Conservation (phyloP, 2,329 filamentous ascomycete species). For the Diaporthe humulicola region DNA sequence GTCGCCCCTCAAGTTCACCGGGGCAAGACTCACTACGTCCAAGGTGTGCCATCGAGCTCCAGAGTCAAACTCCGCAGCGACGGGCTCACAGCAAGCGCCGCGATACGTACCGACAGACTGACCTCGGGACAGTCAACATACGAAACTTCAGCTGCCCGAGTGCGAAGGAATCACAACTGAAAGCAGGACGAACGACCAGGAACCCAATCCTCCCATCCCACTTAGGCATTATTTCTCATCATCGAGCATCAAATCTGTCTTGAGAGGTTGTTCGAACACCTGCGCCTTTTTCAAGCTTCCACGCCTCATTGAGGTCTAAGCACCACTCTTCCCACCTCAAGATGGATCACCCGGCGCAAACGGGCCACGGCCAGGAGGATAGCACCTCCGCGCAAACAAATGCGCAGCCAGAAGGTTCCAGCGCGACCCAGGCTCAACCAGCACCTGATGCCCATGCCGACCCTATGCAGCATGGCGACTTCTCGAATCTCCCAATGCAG, state of each 20-base stretch:
- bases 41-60: conserved; percentile 20
- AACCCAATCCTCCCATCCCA: background rate
- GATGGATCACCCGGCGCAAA: conserved; percentile 35
- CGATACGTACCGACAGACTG: conserved; percentile 21
- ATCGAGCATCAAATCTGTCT: background rate
- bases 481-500: conserved; percentile 38
- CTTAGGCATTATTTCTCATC: background rate
- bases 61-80: conserved; percentile 12
- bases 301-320: background rate
- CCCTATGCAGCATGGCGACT: conserved; percentile 33
- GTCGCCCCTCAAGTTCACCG: conserved; percentile 13
- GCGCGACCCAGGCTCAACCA: conserved; percentile 5
- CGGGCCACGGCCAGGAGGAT: conserved; percentile 44
- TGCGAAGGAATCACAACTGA: background rate
- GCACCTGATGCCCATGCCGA: conserved; percentile 16
- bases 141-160: conserved; percentile 17
- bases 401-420: conserved; percentile 1
- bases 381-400: conserved; percentile 44
- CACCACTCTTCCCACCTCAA: conserved; percentile 18
- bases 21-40: conserved; percentile 8
- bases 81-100: conserved; percentile 3
- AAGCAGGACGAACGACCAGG: background rate
- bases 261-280: background rate
- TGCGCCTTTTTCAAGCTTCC: background rate
- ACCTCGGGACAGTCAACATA: background rate